phyloP scores from a whole-genome alignment of 2,329 filamentous ascomycete species.

The Diaporthe sp. region DNA sequence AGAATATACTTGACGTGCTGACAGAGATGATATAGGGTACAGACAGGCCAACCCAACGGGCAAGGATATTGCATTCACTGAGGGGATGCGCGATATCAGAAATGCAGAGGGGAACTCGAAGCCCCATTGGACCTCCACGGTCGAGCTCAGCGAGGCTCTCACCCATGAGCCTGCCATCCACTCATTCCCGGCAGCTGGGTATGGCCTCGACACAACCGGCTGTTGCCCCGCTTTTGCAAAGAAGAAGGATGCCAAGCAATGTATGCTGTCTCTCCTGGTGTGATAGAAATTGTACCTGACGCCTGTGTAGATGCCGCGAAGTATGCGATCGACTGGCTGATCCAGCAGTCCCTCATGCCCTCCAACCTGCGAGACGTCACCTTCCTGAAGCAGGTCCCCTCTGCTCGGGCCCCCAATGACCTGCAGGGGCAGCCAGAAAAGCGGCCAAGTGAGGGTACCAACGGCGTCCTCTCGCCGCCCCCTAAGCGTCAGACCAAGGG shows the following conservation, averaged over 20 bases:
- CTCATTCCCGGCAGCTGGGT: conserved; percentile 27
- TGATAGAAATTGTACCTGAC: not conserved
- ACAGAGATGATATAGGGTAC: not conserved
- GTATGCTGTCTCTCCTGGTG: not conserved
- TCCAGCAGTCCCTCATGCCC: conserved; percentile 48
- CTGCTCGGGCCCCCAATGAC: conserved; percentile 45
- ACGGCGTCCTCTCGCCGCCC: conserved; percentile 1
- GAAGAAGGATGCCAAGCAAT: conserved; percentile 69
- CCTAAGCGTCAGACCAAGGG: conserved; percentile 36
- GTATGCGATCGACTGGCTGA: conserved; percentile 60
- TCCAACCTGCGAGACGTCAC: conserved; percentile 39
- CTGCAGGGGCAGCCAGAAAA: not conserved
- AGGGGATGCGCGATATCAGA: conserved; percentile 40
- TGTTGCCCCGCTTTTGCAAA: conserved; percentile 55
- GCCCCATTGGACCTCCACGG: conserved; percentile 47
- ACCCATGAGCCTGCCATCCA: not conserved
- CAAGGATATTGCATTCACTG: conserved; percentile 43
- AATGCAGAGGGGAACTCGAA: conserved; percentile 27
- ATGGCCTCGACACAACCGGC: conserved; percentile 39
- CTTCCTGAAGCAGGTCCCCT: conserved; percentile 38
- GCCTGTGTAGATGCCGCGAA: conserved; percentile 58
- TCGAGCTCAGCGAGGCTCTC: conserved; percentile 46
- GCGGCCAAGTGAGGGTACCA: not conserved
- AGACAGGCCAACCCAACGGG: not conserved
- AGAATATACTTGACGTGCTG: not conserved